Evolutionary conservation across 441 rosid species (phyloP), one percentile per base, ranked within the genome.

Genomic region (Euphorbia celastroides): DNA sequence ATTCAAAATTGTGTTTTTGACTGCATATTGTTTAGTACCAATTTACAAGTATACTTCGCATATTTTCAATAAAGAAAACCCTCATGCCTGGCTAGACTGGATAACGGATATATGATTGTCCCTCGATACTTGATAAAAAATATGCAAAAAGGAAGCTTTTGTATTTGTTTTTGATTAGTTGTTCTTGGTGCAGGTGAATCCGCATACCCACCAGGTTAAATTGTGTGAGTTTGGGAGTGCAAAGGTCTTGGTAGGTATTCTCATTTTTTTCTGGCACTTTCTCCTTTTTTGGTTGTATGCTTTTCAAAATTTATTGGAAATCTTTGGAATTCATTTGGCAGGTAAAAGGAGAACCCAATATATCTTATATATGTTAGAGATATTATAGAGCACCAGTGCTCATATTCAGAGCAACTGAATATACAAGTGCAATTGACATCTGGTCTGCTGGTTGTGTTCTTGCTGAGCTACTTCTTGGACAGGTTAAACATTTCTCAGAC

Each of bases 361-460:
- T 92, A 73, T 80, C 97, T 17, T 95, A 95, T 77, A 95, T 95
- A 60, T 95, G 98, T 75, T 95, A 98, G 28, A 86, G 99, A 56
- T 95, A 85, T 77, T 95, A 92, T 78, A 92, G 98, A 31, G 99
- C 99, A 52, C 99, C 99, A 0, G 98, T 92, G 71, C 99, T 95
- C 72, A 92, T 95, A 72, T 95, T 95, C 66, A 98, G 99, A 48
- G 98, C 99, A n/a, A 92, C 98, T 0, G 99, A 92, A 65, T 95
- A 95, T 74, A 86, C 99, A 59, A 95, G 96, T 56, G 87, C 99
- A 12, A 95, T 95, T 61, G 99, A 95, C 69, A 95, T 92, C 64
- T 92, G 99, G 99, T 95, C 99, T 42, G 98, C 97, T 73, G 98
- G 99, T 62, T 95, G 99, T 83, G 96, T 95, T 34, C 97, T 95